Evolutionary conservation across 2,329 filamentous ascomycete species (phyloP), one percentile per base, ranked within the genome.

Genomic region (Neofusicoccum umdonicola): DNA sequence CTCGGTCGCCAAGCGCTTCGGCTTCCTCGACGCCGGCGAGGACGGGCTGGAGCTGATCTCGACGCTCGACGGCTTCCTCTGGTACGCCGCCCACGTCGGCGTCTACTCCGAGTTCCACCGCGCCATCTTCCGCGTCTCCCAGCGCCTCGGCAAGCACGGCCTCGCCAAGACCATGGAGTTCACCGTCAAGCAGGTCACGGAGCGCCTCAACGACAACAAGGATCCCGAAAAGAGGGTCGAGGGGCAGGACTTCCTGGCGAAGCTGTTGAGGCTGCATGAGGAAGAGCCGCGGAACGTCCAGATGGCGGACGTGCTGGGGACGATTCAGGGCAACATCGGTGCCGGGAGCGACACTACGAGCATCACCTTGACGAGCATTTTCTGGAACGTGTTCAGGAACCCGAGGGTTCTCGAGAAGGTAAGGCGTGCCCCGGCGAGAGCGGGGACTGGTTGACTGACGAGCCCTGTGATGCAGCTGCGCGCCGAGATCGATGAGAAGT

Each of bases 271-370:
- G 3, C 76, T 77, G 12, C 76, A 80, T 45, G 72, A 77, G 15
- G 71, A 77, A n/a, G 72, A 82, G 50, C 80, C 81, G 0, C 72
- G 78, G 1, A 79, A 73, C 17, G 76, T 83, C 15, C 79, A 76
- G 0, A 71, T 77, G 41, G 74, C 73, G 42, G 79, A 78, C 57
- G 65, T 77, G 6, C 61, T 73, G 9, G 62, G 54, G 1, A 67
- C 68, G 0, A 72, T 72, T 48, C 44, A 71, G 3, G 67, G 67
- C 1, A 82, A 80, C 57, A 70, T 82, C 15, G 70, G 64, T 13
- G 78, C 77, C 2, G 79, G 76, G 2, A 74, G 69, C 2, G 78
- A 78, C 66, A 85, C 84, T 0, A 86, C 83, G 0, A 78, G 81
- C 1, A 81, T 84, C 48, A 80, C 76, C 2, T 74, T 86, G 0